Evolutionary conservation across 192 early-diverging fungal species (phyloP), one percentile per base, ranked within the genome.

Genomic region (Backusella morwellensis): DNA sequence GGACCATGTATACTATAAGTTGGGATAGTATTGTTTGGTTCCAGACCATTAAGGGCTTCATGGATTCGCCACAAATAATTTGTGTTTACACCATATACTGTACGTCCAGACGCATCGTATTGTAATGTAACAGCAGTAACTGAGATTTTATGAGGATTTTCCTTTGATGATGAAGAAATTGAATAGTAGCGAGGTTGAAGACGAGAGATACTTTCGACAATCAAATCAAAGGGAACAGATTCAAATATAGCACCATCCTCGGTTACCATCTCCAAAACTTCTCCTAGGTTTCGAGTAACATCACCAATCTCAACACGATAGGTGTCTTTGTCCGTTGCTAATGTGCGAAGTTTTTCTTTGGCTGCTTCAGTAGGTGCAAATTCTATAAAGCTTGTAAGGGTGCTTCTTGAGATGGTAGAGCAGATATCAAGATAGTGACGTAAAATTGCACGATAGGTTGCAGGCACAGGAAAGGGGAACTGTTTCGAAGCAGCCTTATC

Each of bases 131-230:
- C 93, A 15, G 96, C 95, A 35, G 98, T 99, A 70, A 97, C 86
- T 59, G 87, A 88, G 29, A 96, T 93, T 6, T 78, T 81, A 35
- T 88, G 88, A 29, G 96, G 95, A 40, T 88, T 80, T 35, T 90
- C 89, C 72, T 89, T 91, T 38, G 94, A 84, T 11, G 94, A 94
- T 7, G 96, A 97, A 36, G 95, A 97, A 59, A 99, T 98, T 42
- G 96, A 97, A 82, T 99, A 99, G 85, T 97, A 95, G 17, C 98
- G 95, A 52, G 94, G 88, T 73, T 92, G 91, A 68, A 97, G 89
- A 44, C 93, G 92, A 69, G 92, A 86, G 15, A 96, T 87, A 6
- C 93, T 87, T 80, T 97, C 93, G 74, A 98, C 87, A 26, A 96
- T 84, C 23, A 95, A 84, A 71, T 90, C 91, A 41, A 95, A 86